phyloP scores from a whole-genome alignment of 2,329 filamentous ascomycete species.

The Colletotrichum sp. region DNA sequence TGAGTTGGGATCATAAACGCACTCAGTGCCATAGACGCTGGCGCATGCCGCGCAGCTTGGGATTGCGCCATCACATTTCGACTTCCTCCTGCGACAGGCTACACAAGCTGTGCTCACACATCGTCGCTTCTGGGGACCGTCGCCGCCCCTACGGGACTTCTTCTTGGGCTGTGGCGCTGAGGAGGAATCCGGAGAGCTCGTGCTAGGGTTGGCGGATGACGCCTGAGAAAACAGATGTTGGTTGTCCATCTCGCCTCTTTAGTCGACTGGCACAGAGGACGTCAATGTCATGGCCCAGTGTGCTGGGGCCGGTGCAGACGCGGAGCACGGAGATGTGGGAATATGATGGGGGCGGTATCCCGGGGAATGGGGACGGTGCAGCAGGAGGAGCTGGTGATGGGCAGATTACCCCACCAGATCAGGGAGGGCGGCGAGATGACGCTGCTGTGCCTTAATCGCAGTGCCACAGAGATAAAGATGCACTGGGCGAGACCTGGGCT shows the following conservation, averaged over 20 bases:
- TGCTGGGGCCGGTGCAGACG: not conserved
- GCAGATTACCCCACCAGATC: not conserved
- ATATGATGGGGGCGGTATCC: not conserved
- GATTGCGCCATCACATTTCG: constrained; percentile 89
- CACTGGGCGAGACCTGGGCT: not conserved
- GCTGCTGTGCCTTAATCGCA: not conserved
- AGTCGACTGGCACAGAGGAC: not conserved
- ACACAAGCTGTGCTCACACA: constrained; percentile 88
- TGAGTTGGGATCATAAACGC: constrained; percentile 94
- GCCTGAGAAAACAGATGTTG: not conserved
- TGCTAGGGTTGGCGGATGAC: not conserved
- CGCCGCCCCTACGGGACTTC: constrained; percentile 57
- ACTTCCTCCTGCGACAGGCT: constrained; percentile 79
- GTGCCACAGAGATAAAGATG: not conserved
- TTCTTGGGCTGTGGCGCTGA: constrained; percentile 30
- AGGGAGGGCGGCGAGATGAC: not conserved
- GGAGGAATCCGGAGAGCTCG: not conserved
- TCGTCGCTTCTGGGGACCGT: constrained; percentile 67
- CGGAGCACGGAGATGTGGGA: constrained; percentile 12
- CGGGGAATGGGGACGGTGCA: not conserved
- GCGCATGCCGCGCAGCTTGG: constrained; percentile 96
- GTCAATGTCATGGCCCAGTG: not conserved
- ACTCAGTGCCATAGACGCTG: constrained; percentile 89
- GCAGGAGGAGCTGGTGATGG: not conserved
- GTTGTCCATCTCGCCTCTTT: not conserved